phyloP scores from a whole-genome alignment of 495 filamentous ascomycete genomes.

The Extremus antarcticus region DNA sequence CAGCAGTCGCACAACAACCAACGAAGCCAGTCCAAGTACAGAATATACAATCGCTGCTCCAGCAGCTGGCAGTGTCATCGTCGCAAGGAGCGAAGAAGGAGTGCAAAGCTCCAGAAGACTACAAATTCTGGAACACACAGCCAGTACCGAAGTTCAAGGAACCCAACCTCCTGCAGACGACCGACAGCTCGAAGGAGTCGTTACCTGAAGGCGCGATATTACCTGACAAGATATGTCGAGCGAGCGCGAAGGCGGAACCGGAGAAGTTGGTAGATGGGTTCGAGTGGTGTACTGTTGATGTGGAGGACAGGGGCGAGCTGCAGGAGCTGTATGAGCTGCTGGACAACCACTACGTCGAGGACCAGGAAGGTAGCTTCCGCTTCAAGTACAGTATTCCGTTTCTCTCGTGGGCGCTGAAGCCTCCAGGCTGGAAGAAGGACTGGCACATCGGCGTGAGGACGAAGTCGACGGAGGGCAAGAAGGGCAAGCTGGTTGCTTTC shows the following conservation, averaged over 20 bases:
- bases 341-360: slow-evolving; percentile 90
- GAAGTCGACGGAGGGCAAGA: slow-evolving; percentile 39
- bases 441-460: slow-evolving; percentile 92
- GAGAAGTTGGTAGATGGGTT: slow-evolving; percentile 61
- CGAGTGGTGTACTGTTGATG: slow-evolving; percentile 87
- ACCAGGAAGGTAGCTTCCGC: slow-evolving; percentile 90
- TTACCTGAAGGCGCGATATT: slow-evolving; percentile 52
- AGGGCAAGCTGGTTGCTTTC: slow-evolving; percentile 71
- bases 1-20: slow-evolving; percentile 7
- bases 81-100: slow-evolving; percentile 50
- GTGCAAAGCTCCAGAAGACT: slow-evolving; percentile 35
- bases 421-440: slow-evolving; percentile 87
- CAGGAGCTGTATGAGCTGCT: slow-evolving; percentile 57
- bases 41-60: slow-evolving; percentile 26
- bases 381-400: slow-evolving; percentile 89
- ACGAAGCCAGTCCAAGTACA: not conserved
- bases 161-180: slow-evolving; percentile 15
- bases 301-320: slow-evolving; percentile 52
- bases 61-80: slow-evolving; percentile 40
- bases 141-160: slow-evolving; percentile 68
- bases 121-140: slow-evolving; percentile 98
- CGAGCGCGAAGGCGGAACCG: slow-evolving; percentile 57
- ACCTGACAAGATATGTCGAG: slow-evolving; percentile 53
- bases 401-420: slow-evolving; percentile 84
- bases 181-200: slow-evolving; percentile 23